phyloP scores from a whole-genome alignment of 2,329 filamentous ascomycete species.

The Colletotrichum falcatum region DNA sequence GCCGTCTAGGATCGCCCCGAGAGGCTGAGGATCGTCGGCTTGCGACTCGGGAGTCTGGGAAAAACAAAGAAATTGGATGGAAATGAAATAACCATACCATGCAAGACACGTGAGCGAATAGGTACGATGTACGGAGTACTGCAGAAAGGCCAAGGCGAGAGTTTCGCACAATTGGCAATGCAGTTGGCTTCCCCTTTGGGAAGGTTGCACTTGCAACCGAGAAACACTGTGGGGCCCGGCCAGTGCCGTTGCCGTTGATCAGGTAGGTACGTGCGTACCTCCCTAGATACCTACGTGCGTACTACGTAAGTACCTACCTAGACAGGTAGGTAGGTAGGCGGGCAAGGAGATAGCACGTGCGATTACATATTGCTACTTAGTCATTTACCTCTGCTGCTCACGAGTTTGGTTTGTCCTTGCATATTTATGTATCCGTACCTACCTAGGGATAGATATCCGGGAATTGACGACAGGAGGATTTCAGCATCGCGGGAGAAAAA shows the following conservation, averaged over 20 bases:
- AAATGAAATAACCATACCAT: not conserved
- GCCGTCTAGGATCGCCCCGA: not conserved
- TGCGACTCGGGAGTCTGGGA: not conserved
- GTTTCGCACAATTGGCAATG: slow-evolving; percentile 10
- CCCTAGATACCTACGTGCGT: no score
- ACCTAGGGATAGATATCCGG: no score
- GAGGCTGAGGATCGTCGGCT: not conserved
- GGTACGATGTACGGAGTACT: no score
- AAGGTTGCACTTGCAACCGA: slow-evolving; percentile 36
- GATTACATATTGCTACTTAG: not conserved
- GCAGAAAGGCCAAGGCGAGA: slow-evolving; percentile 31
- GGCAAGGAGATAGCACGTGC: no score
- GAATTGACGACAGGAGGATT: not conserved
- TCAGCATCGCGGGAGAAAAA: not conserved
- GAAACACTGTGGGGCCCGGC: not conserved
- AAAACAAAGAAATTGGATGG: not conserved
- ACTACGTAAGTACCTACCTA: no score
- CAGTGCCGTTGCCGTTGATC: not conserved
- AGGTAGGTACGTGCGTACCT: no score
- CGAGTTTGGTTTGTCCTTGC: no score
- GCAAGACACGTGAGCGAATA: slow-evolving; percentile 15
- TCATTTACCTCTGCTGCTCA: no score
- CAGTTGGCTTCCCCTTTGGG: slow-evolving; percentile 30
- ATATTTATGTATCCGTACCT: no score
- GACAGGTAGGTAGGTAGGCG: no score